A percentile compares a stretch with the other conserved stretches of the same genome.
These are phyloP conservation scores for Amniculicola lignicola DNA, from an alignment of 495 filamentous ascomycete species.

Conservation along the genomic window DNA sequence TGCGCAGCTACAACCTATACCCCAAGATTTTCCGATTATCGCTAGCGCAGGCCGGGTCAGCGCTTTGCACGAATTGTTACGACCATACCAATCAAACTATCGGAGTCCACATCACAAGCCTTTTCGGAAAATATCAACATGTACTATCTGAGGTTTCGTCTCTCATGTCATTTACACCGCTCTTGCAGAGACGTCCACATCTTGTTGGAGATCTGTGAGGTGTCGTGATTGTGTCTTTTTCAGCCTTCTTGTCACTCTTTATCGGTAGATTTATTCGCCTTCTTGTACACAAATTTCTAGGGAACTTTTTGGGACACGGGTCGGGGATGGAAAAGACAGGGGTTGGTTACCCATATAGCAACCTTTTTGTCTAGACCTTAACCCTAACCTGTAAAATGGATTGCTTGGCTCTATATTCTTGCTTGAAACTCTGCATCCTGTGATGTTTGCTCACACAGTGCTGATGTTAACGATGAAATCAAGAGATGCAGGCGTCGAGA, in stretches of 20 bases:
- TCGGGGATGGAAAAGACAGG: not conserved
- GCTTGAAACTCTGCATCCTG: too few relatives aligned
- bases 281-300: slow-evolving; percentile 20
- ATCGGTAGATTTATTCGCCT: not conserved
- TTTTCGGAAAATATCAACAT: slow-evolving; percentile 4
- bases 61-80: slow-evolving; percentile 33
- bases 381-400: slow-evolving; percentile 24
- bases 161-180: not conserved
- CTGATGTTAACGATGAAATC: too few relatives aligned
- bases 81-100: not conserved
- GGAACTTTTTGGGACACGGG: slow-evolving; percentile 5
- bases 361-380: slow-evolving; percentile 11
- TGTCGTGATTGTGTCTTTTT: not conserved
- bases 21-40: slow-evolving; percentile 8
- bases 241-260: slow-evolving; percentile 16
- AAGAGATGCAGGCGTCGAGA: too few relatives aligned
- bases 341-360: not conserved
- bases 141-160: slow-evolving; percentile 3
- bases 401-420: slow-evolving; percentile 3
- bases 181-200: not conserved
- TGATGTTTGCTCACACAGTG: too few relatives aligned
- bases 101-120: not conserved
- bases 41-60: slow-evolving; percentile 32
- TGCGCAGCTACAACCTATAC: slow-evolving; percentile 16
- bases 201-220: too few relatives aligned